Evolutionary conservation across 2,329 filamentous ascomycete species (phyloP).

Genomic region (Coniella lustricola): DNA sequence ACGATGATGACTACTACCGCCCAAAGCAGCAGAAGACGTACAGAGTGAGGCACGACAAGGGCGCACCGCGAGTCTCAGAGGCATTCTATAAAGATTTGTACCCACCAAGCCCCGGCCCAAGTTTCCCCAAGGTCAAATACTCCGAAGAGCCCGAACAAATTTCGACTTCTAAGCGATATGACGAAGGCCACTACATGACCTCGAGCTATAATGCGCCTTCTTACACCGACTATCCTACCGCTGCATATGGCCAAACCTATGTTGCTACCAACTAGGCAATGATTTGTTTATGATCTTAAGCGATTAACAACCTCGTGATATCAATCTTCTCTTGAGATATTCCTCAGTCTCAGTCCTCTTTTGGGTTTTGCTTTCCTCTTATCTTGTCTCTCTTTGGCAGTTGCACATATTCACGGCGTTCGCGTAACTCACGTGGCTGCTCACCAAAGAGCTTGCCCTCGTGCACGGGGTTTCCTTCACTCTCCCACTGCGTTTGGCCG

Average conservation of each 20-base stretch:
- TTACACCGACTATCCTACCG: conserved; percentile 1
- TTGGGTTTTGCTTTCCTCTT: background rate
- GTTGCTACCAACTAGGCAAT: background rate
- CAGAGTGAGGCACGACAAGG: conserved; percentile 2
- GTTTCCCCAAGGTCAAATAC: conserved; percentile 17
- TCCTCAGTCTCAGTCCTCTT: conserved; percentile 1
- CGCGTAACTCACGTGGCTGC: background rate
- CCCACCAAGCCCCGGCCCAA: background rate
- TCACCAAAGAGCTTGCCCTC: background rate
- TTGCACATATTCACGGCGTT: background rate
- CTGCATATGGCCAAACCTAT: background rate
- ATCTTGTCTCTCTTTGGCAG: background rate
- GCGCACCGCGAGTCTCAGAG: conserved; percentile 4
- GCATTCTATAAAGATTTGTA: conserved; percentile 8
- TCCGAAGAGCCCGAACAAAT: conserved; percentile 15
- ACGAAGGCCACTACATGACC: conserved; percentile 17
- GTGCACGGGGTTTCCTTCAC: background rate
- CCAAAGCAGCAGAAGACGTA: conserved; percentile 4
- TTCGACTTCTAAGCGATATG: conserved; percentile 17
- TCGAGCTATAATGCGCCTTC: conserved; percentile 7
- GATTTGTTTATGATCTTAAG: background rate
- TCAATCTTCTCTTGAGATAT: conserved; percentile 2
- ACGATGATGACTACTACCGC: conserved; percentile 13
- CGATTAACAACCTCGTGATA: background rate
- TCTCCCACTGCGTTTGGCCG: conserved; percentile 3